phyloP scores from a whole-genome alignment of 1,139 yeast genomes.

The Candida labiduridarum region DNA sequence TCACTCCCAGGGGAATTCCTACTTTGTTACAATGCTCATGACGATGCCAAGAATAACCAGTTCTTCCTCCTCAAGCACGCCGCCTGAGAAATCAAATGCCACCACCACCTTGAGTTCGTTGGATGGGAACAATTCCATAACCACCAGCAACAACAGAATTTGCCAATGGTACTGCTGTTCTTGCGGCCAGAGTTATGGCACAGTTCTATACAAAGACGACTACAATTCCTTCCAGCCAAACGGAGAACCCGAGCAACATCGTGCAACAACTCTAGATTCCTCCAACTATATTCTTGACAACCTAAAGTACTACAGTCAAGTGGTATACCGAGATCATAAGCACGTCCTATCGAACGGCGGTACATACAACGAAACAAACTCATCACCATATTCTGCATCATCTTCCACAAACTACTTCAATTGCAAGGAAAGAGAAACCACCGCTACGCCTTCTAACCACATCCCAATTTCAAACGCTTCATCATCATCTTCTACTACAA shows the following conservation, averaged over 20 bases:
- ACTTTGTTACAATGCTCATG: neutral
- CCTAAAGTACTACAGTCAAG: conserved; percentile 33
- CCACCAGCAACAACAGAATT: conserved; percentile 29
- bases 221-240: conserved; percentile 1
- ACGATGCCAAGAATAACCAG: conserved; percentile 1
- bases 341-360: conserved; percentile 5
- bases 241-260: conserved; percentile 4
- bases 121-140: neutral
- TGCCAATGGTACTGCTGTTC: conserved; percentile 58
- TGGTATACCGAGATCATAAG: conserved; percentile 26
- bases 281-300: conserved; percentile 16
- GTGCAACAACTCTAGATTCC: conserved; percentile 2
- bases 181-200: conserved; percentile 54
- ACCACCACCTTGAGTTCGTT: neutral
- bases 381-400: neutral
- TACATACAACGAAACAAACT: neutral
- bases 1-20: neutral
- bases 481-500: neutral
- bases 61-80: neutral
- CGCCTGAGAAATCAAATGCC: neutral
- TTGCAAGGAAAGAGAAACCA: conserved; percentile 1
- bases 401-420: conserved; percentile 8
- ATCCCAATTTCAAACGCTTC: neutral
- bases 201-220: conserved; percentile 32
- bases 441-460: neutral